Conservation (phyloP, 805 yeast genomes). For the Cyberlindnera euphorbiiphila region DNA sequence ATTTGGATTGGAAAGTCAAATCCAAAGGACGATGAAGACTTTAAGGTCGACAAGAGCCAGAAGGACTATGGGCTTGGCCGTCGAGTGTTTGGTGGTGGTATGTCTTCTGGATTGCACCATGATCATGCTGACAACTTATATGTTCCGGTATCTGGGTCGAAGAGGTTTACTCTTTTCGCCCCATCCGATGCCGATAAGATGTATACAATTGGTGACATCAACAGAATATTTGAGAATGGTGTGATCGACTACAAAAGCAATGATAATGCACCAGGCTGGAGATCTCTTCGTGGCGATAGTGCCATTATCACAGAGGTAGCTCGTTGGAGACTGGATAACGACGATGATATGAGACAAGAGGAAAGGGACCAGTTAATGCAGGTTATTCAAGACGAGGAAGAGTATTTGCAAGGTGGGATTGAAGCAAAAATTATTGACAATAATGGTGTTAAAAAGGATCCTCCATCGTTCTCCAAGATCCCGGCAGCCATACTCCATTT, state of each 20-base stretch:
- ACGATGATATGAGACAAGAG: slow-evolving; percentile 20
- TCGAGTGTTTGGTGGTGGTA: slow-evolving; percentile 51
- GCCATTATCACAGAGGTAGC: slow-evolving; percentile 49
- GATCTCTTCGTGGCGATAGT: slow-evolving; percentile 57
- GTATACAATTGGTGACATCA: slow-evolving; percentile 62
- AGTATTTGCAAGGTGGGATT: slow-evolving; percentile 13
- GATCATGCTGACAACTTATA: slow-evolving; percentile 79
- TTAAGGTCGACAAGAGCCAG: slow-evolving; percentile 20
- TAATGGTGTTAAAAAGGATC: slow-evolving; percentile 38
- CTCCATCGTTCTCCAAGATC: slow-evolving; percentile 63
- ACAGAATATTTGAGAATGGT: slow-evolving; percentile 52
- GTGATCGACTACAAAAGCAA: slow-evolving; percentile 58
- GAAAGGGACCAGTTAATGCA: slow-evolving; percentile 25
- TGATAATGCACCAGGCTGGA: slow-evolving; percentile 60
- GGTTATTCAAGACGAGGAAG: slow-evolving; percentile 30
- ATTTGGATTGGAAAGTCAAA: slow-evolving; percentile 59
- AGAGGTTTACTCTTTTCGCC: slow-evolving; percentile 62
- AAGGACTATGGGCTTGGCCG: slow-evolving; percentile 46
- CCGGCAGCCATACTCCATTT: slow-evolving; percentile 63
- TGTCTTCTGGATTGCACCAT: slow-evolving; percentile 74
- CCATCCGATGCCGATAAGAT: slow-evolving; percentile 59
- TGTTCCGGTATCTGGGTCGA: slow-evolving; percentile 54
- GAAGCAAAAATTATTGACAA: slow-evolving; percentile 18
- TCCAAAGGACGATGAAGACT: slow-evolving; percentile 7
- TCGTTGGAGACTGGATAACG: slow-evolving; percentile 37